A percentile compares a stretch with the other conserved stretches of the same genome.
Evolutionary conservation across 352 stramenopile genomes (phyloP).

Genomic region (Phytophthora pisi): DNA sequence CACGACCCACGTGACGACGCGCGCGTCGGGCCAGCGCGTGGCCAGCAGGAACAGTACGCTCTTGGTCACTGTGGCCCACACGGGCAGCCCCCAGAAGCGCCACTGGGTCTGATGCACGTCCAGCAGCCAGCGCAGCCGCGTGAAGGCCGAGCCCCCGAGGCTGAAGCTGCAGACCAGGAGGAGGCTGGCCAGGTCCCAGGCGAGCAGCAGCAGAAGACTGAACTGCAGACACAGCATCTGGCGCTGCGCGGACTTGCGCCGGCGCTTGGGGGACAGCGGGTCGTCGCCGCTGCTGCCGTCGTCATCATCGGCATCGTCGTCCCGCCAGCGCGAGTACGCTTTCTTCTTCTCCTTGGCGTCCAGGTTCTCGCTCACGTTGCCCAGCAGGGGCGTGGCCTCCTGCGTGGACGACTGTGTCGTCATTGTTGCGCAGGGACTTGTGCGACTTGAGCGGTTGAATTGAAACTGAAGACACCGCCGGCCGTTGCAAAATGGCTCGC

Average conservation of each 20-base stretch:
- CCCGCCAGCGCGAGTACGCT: slow-evolving; percentile 56
- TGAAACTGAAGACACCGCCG: slow-evolving; percentile 18
- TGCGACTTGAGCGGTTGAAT: neutral
- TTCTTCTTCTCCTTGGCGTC: slow-evolving; percentile 43
- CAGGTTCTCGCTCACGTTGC: slow-evolving; percentile 17
- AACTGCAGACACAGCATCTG: slow-evolving; percentile 76
- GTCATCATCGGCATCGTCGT: slow-evolving; percentile 38
- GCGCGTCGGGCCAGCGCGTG: slow-evolving; percentile 50
- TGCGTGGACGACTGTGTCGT: slow-evolving; percentile 25
- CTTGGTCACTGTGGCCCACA: slow-evolving; percentile 68
- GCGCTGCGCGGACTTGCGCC: slow-evolving; percentile 41
- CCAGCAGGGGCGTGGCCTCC: slow-evolving; percentile 51
- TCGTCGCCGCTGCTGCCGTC: slow-evolving; percentile 4
- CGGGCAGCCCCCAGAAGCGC: slow-evolving; percentile 79
- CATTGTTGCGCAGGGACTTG: no score
- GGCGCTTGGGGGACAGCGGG: slow-evolving; percentile 20
- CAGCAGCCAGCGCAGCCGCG: slow-evolving; percentile 51
- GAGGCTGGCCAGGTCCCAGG: slow-evolving; percentile 56
- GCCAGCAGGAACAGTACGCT: slow-evolving; percentile 62
- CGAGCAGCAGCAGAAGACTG: slow-evolving; percentile 64
- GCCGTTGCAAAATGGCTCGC: slow-evolving; percentile 9
- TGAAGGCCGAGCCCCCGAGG: slow-evolving; percentile 48
- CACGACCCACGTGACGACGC: slow-evolving; percentile 47
- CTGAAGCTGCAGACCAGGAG: slow-evolving; percentile 59
- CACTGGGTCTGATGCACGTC: slow-evolving; percentile 50